Conservation (phyloP, 148 eudicot genomes). For the Rhododendron vialii region DNA sequence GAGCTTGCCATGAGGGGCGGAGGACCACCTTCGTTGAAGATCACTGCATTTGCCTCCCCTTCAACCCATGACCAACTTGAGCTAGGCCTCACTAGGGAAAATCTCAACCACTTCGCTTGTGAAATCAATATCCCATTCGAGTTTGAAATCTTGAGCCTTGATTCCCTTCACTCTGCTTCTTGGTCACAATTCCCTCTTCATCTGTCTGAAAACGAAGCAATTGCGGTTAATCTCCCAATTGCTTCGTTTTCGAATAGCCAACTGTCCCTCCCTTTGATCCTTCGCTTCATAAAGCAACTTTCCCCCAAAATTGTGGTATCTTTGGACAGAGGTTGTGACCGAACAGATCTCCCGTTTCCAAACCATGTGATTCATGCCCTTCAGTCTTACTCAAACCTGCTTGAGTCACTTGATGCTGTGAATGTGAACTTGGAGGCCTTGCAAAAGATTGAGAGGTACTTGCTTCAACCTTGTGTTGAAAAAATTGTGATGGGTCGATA, state of each 20-base stretch:
- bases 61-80: conserved; percentile 60
- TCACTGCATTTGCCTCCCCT: conserved; percentile 67
- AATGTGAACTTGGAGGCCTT: conserved; percentile 56
- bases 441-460: conserved; percentile 73
- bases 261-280: conserved; percentile 43
- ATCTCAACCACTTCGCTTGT: conserved; percentile 69
- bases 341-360: conserved; percentile 71
- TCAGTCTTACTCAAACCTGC: conserved; percentile 62
- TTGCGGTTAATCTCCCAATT: conserved; percentile 79
- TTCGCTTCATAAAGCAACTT: conserved; percentile 61
- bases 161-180: conserved; percentile 46
- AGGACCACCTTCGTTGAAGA: conserved; percentile 56
- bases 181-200: conserved; percentile 50
- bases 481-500: conserved; percentile 61
- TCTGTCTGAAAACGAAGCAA: conserved; percentile 54
- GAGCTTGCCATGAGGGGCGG: conserved; percentile 70
- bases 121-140: conserved; percentile 73
- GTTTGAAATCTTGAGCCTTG: conserved; percentile 58
- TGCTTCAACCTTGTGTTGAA: conserved; percentile 74
- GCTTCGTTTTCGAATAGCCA: conserved; percentile 48
- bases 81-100: conserved; percentile 60
- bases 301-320: conserved; percentile 81
- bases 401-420: conserved; percentile 88
- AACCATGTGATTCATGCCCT: conserved; percentile 70
- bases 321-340: conserved; percentile 71